A percentile compares a stretch with the other conserved stretches of the same genome.
Conservation (phyloP, 108 stramenopile genomes). For the Nitzschia sp. region DNA sequence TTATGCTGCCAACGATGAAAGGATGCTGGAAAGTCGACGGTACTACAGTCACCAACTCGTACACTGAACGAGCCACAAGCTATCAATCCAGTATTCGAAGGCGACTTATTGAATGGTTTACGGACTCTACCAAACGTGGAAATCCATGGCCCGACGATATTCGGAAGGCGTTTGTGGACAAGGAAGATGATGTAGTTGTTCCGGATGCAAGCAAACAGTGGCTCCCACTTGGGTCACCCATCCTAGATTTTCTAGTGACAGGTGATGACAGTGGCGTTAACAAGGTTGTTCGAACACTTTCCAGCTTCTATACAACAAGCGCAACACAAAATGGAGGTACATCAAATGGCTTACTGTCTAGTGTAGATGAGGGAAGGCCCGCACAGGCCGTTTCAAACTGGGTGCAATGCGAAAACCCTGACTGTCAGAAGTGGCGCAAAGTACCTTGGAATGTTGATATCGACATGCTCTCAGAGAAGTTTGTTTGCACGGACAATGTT, state of each 20-base stretch:
- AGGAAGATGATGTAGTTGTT: conserved; percentile 8
- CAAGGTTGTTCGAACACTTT: conserved; percentile 45
- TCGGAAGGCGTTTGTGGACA: conserved; percentile 50
- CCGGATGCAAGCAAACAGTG: conserved; percentile 33
- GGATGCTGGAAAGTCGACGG: conserved; percentile 44
- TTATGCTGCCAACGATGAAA: conserved; percentile 63
- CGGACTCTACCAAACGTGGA: conserved; percentile 72
- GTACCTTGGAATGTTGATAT: conserved; percentile 87
- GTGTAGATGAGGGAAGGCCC: conserved; percentile 80
- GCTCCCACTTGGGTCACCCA: conserved; percentile 80
- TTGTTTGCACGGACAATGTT: conserved; percentile 82
- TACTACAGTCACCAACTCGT: conserved; percentile 31
- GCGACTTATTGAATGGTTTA: conserved; percentile 70
- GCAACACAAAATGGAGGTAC: background rate
- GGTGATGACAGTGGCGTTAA: conserved; percentile 72
- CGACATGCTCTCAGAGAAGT: conserved; percentile 76
- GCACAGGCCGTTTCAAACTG: conserved; percentile 87
- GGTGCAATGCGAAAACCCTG: conserved; percentile 90
- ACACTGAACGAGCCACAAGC: conserved; percentile 20
- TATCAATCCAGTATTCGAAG: conserved; percentile 58
- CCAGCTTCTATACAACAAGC: conserved; percentile 19
- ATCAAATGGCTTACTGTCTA: conserved; percentile 57
- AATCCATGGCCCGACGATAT: conserved; percentile 76
- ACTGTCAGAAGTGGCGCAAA: conserved; percentile 87
- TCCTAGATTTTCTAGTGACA: conserved; percentile 81